These are phyloP conservation scores for Schwanniomyces pseudopolymorphus DNA, from an alignment of 805 yeast genomes.

Conservation along the genomic window DNA sequence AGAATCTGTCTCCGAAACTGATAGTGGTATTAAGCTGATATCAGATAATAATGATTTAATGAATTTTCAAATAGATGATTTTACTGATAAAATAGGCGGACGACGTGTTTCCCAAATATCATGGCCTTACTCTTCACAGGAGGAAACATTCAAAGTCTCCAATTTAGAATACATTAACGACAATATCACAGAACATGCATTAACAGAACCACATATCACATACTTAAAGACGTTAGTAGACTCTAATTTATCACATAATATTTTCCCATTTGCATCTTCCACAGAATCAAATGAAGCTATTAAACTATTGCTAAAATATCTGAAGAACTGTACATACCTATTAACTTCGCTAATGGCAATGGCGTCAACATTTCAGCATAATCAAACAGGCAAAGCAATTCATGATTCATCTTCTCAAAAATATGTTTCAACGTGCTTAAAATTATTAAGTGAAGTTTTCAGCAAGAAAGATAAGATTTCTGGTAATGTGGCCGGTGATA, in stretches of 20 bases:
- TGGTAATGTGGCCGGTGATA: constrained; percentile 38
- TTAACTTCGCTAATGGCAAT: constrained; percentile 66
- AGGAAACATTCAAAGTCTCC: constrained; percentile 5
- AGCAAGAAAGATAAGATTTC: constrained; percentile 26
- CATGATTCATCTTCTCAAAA: constrained; percentile 56
- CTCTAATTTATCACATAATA: constrained; percentile 28
- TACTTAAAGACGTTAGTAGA: constrained; percentile 29
- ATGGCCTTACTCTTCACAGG: not conserved
- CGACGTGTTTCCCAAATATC: not conserved
- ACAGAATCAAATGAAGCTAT: constrained; percentile 35
- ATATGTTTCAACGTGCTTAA: constrained; percentile 59
- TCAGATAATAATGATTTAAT: constrained; percentile 17
- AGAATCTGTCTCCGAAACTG: not conserved
- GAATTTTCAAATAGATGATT: constrained; percentile 19
- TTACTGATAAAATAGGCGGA: constrained; percentile 8
- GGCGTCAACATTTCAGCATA: constrained; percentile 58
- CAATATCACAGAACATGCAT: constrained; percentile 21
- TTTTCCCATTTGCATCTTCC: constrained; percentile 39
- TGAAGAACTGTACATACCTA: constrained; percentile 56
- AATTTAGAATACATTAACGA: constrained; percentile 27
- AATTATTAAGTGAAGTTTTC: constrained; percentile 47
- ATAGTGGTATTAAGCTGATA: not conserved
- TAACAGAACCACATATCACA: constrained; percentile 28
- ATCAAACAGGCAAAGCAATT: constrained; percentile 31
- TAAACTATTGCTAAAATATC: constrained; percentile 51